Evolutionary conservation across 1,284 basidiomycete species (phyloP), one percentile per base, ranked within the genome.

Genomic region (Malassezia obtusa): DNA sequence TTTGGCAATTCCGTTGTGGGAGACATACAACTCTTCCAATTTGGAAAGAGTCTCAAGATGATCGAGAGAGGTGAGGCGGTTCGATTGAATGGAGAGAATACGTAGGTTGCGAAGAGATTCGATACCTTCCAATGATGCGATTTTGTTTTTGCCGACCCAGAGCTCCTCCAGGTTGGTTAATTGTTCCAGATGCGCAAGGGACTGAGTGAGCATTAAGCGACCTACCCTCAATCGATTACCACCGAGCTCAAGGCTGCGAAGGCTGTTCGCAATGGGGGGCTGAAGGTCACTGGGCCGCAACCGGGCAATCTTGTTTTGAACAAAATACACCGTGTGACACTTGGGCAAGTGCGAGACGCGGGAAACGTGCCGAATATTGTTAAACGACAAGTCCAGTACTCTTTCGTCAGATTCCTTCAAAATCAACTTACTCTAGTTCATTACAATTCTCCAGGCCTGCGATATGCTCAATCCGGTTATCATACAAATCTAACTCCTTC

Each of bases 401-500:
- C 90, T 94, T 14, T 40, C 22, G 58, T 17, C 19, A 21, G 24
- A 24, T 45, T 24, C 22, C 28, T 6, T 38, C 17, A 26, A 14
- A 12, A 12, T 30, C n/a, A n/a, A 44, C 86, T 66, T 76, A 89
- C 89, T 77, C 80, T 38, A 95, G 76, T 35, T 82, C 80, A 11
- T 77, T 77, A 40, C 94, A 67, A 12, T 50, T 39, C 36, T 62
- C 65, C 24, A 63, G 46, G 36, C 64, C 63, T 1, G 57, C 49
- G 24, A 71, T 63, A 48, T 68, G 67, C 12, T 71, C 67, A 59
- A 98, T 76, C 68, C 86, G 84, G 77, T 98, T 98, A 75, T 98
- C 92, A 73, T 98, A 98, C 59, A 96, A 70, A 76, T 98, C 92
- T 47, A 98, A 76, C 58, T 96, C 91, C 63, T 88, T 85, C 26